Conservation (phyloP, 2,329 filamentous ascomycete species). For the Diplodia mutila region DNA sequence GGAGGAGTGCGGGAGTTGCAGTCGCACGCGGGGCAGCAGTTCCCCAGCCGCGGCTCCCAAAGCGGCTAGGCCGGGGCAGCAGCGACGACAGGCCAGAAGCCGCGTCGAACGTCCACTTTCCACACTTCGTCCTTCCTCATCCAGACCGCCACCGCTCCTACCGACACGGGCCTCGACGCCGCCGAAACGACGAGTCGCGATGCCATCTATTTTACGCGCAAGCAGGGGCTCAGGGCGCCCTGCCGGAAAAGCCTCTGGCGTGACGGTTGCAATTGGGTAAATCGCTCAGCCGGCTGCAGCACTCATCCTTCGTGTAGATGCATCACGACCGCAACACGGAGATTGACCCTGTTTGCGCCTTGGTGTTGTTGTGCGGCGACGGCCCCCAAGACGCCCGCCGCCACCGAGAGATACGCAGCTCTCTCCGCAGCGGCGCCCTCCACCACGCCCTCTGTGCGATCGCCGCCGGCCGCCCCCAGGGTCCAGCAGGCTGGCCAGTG, state of each 20-base stretch:
- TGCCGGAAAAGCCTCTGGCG: no score
- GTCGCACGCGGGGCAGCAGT: not conserved
- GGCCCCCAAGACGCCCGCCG: not conserved
- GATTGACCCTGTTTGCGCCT: not conserved
- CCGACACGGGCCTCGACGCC: not conserved
- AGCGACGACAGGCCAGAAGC: not conserved
- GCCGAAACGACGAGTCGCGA: not conserved
- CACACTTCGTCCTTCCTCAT: conserved; percentile 10
- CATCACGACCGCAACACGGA: not conserved
- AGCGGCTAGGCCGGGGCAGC: not conserved
- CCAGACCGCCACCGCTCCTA: not conserved
- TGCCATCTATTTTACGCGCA: not conserved
- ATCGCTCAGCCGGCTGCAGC: not conserved
- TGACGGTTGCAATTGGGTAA: not conserved
- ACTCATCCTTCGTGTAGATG: conserved; percentile 3
- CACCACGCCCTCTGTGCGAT: not conserved
- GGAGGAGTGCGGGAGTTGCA: not conserved
- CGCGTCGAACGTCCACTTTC: not conserved
- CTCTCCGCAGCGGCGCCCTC: not conserved
- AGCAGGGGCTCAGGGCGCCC: not conserved
- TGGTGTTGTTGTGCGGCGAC: not conserved
- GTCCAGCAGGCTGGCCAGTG: conserved; percentile 3
- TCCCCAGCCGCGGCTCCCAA: not conserved
- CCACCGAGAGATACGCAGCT: not conserved
- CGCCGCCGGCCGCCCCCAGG: conserved; percentile 6